Evolutionary conservation across 495 filamentous ascomycete genomes (phyloP).

Genomic region (Alectoria sarmentosa): DNA sequence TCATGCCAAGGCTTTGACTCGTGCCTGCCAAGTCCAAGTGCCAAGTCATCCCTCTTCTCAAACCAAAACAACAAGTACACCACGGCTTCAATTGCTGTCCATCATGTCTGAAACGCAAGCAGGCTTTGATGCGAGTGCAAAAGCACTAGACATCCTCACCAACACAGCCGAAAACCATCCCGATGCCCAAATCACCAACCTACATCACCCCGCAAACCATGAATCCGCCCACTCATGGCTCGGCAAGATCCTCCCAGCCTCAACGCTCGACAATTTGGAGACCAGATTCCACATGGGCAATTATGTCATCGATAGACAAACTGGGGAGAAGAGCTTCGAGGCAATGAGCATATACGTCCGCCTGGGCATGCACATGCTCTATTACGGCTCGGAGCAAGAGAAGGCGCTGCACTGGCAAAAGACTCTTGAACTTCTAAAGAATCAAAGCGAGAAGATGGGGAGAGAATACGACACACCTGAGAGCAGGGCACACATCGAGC

Average conservation of each 20-base stretch:
- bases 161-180: slow-evolving; percentile 28
- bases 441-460: slow-evolving; percentile 38
- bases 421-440: slow-evolving; percentile 31
- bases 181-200: slow-evolving; percentile 28
- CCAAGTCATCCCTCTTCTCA: not conserved
- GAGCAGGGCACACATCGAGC: slow-evolving; percentile 34
- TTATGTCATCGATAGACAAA: slow-evolving; percentile 38
- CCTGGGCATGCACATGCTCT: slow-evolving; percentile 36
- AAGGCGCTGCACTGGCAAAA: slow-evolving; percentile 35
- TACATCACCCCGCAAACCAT: slow-evolving; percentile 31
- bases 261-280: slow-evolving; percentile 31
- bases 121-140: slow-evolving; percentile 26
- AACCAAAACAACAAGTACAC: not conserved
- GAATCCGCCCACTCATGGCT: slow-evolving; percentile 33
- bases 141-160: slow-evolving; percentile 25
- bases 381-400: slow-evolving; percentile 20
- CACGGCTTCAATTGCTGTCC: not conserved
- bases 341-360: slow-evolving; percentile 42
- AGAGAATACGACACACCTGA: slow-evolving; percentile 35
- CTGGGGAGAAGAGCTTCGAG: slow-evolving; percentile 34
- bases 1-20: not conserved
- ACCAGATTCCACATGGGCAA: slow-evolving; percentile 36
- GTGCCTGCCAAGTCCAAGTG: not conserved
- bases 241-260: slow-evolving; percentile 29
- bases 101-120: slow-evolving; percentile 20